These are phyloP conservation scores for Botryotinia calthae DNA, from an alignment of 2,329 filamentous ascomycete genomes.

Conservation along the genomic window DNA sequence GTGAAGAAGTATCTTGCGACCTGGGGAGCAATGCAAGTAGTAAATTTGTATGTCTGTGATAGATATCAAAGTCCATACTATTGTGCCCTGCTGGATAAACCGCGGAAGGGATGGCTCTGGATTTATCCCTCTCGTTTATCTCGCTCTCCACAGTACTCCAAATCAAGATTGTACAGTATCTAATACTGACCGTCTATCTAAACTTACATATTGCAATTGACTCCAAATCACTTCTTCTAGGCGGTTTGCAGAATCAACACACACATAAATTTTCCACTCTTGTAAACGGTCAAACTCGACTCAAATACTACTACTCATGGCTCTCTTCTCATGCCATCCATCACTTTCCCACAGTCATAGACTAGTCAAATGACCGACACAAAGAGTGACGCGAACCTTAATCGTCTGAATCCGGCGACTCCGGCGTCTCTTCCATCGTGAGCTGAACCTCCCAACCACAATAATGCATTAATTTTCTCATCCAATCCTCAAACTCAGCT, in stretches of 20 bases:
- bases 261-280: background rate
- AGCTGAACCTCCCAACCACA: background rate
- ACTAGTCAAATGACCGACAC: background rate
- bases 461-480: background rate
- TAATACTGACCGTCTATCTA: too few relatives aligned
- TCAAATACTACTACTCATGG: background rate
- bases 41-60: background rate
- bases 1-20: background rate
- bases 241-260: background rate
- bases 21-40: background rate
- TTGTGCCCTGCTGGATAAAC: too few relatives aligned
- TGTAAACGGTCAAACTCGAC: background rate
- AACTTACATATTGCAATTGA: background rate
- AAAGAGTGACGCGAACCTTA: accelerated
- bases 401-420: too few relatives aligned
- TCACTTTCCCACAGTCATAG: background rate
- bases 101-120: too few relatives aligned
- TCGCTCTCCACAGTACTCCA: too few relatives aligned
- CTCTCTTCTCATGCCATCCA: accelerated
- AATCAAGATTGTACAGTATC: too few relatives aligned
- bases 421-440: background rate
- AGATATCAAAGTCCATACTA: background rate
- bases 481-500: background rate
- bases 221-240: too few relatives aligned
- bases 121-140: too few relatives aligned